These are phyloP conservation scores for Aspergillus bertholletiae DNA, from an alignment of 495 filamentous ascomycete genomes.

Conservation along the genomic window DNA sequence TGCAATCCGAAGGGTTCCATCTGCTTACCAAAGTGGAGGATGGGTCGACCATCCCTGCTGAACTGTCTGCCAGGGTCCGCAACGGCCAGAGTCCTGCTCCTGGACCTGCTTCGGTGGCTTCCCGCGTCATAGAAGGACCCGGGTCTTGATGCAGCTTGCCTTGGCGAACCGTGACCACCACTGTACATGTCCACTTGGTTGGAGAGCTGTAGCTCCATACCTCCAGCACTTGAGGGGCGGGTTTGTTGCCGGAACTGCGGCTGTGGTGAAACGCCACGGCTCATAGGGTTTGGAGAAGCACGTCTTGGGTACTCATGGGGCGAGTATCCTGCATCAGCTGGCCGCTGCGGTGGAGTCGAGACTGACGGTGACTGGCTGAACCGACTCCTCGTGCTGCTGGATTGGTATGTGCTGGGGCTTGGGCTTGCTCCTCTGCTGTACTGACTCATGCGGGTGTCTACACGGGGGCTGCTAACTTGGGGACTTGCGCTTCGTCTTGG, in stretches of 20 bases:
- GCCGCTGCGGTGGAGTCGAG: conserved; percentile 43
- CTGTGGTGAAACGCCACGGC: conserved; percentile 54
- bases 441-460: conserved; percentile 38
- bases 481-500: conserved; percentile 56
- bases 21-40: conserved; percentile 86
- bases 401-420: conserved; percentile 35
- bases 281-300: conserved; percentile 26
- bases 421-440: conserved; percentile 35
- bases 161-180: conserved; percentile 45
- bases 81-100: conserved; percentile 77
- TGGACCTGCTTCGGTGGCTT: conserved; percentile 50
- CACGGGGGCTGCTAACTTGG: conserved; percentile 33
- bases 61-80: conserved; percentile 61
- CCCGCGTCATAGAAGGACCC: conserved; percentile 57
- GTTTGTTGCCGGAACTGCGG: conserved; percentile 55
- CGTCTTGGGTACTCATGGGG: conserved; percentile 49
- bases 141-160: conserved; percentile 38
- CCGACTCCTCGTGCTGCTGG: conserved; percentile 37
- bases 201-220: conserved; percentile 82
- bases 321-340: conserved; percentile 53
- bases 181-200: conserved; percentile 46
- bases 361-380: conserved; percentile 38
- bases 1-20: background rate
- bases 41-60: conserved; percentile 79
- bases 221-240: conserved; percentile 62